These are phyloP conservation scores for Micromonas pusilla DNA, from an alignment of 139 green algal species.

Conservation along the genomic window DNA sequence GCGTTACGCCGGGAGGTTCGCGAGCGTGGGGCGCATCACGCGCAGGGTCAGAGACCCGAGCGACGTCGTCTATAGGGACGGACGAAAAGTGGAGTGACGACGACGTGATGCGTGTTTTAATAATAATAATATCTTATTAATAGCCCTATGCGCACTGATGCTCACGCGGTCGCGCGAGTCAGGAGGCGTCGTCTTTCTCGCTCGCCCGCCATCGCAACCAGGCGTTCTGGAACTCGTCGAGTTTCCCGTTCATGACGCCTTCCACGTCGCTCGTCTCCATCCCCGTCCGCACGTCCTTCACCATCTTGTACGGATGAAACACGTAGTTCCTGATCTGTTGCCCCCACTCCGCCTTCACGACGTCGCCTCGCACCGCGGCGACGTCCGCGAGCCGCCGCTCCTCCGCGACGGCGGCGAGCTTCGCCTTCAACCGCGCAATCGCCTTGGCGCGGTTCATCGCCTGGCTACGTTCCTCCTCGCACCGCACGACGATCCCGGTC, in stretches of 20 bases:
- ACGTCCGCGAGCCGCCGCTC: slow-evolving; percentile 68
- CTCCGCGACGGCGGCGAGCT: slow-evolving; percentile 74
- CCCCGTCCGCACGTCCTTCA: slow-evolving; percentile 36
- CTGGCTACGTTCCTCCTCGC: slow-evolving; percentile 71
- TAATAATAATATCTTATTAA: no score
- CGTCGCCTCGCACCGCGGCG: slow-evolving; percentile 80
- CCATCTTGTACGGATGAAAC: slow-evolving; percentile 86
- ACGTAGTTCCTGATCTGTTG: slow-evolving; percentile 98
- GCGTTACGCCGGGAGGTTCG: no score
- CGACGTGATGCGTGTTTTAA: no score
- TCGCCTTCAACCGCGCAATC: slow-evolving; percentile 40
- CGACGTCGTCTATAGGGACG: no score
- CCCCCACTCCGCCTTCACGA: slow-evolving; percentile 89
- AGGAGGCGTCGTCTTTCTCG: no score
- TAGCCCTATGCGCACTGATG: no score
- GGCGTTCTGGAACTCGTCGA: slow-evolving; percentile 34
- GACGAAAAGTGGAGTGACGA: no score
- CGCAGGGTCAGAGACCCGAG: no score
- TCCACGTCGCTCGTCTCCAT: slow-evolving; percentile 26
- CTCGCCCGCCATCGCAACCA: slow-evolving; percentile 20
- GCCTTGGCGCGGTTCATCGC: slow-evolving; percentile 48
- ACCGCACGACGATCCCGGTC: slow-evolving; percentile 76
- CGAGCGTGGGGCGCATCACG: no score
- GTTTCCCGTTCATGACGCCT: slow-evolving; percentile 26
- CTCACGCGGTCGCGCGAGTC: no score